A percentile compares a stretch with the other conserved stretches of the same genome.
Conservation (phyloP, 2,329 filamentous ascomycete genomes). For the Fonsecaea monophora region DNA sequence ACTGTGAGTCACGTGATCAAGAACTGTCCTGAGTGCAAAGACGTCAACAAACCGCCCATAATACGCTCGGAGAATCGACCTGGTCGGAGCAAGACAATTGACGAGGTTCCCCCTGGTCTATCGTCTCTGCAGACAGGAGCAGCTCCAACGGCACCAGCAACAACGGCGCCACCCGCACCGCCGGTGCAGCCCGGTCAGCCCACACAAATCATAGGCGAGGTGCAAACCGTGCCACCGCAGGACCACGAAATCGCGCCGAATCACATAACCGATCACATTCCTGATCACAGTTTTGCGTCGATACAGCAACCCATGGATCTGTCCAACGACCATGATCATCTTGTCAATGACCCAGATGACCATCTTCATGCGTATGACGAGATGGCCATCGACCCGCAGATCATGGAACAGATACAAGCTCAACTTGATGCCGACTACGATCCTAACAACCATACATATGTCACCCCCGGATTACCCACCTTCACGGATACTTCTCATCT, state of each 20-base stretch:
- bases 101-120: conserved; percentile 29
- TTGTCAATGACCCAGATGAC: conserved; percentile 42
- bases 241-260: conserved; percentile 22
- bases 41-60: conserved; percentile 67
- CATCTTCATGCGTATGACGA: conserved; percentile 54
- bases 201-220: conserved; percentile 11
- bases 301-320: conserved; percentile 38
- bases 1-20: conserved; percentile 94
- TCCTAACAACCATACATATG: conserved; percentile 33
- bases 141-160: conserved; percentile 1
- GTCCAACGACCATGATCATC: conserved; percentile 46
- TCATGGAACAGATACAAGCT: conserved; percentile 61
- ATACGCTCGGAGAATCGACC: conserved; percentile 41
- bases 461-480: conserved; percentile 31
- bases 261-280: conserved; percentile 32
- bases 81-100: conserved; percentile 39
- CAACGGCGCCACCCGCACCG: neutral
- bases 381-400: conserved; percentile 67
- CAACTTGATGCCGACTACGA: conserved; percentile 35
- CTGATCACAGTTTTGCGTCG: conserved; percentile 33
- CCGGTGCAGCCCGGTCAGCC: neutral
- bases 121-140: conserved; percentile 14
- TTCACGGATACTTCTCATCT: conserved; percentile 36
- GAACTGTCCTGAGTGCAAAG: conserved; percentile 89
- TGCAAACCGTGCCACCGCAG: conserved; percentile 25